These are phyloP conservation scores for Coemansia erecta DNA, from an alignment of 192 early-diverging fungal species.

Conservation along the genomic window DNA sequence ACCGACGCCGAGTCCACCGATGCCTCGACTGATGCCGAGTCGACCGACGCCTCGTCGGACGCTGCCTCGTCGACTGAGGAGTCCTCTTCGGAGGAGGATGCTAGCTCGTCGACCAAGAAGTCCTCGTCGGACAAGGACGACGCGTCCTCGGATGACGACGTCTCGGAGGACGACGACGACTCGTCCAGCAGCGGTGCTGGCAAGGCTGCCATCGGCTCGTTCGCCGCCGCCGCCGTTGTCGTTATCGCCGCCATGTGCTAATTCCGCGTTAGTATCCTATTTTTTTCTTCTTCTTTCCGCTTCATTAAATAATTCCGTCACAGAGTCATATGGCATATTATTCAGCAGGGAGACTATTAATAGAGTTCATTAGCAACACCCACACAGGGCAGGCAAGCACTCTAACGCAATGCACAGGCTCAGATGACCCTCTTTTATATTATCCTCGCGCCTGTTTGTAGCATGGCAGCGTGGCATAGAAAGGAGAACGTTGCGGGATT, in stretches of 20 bases:
- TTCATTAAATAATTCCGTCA: no score
- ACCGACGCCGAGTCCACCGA: no score
- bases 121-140: slow-evolving; percentile 2
- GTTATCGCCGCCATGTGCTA: slow-evolving; percentile 45
- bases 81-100: neutral
- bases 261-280: neutral
- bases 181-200: slow-evolving; percentile 23
- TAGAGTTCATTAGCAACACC: no score
- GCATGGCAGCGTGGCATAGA: no score
- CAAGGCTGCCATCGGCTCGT: slow-evolving; percentile 26
- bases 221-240: slow-evolving; percentile 26
- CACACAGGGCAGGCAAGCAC: no score
- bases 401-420: no score
- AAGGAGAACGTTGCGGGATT: no score
- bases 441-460: neutral
- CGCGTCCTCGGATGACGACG: slow-evolving; percentile 3
- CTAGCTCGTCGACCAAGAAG: neutral
- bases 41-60: neutral
- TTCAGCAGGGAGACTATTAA: no score
- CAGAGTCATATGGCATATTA: no score
- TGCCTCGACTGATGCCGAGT: no score
- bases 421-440: neutral
- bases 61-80: slow-evolving; percentile 4
- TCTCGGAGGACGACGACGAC: neutral
- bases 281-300: slow-evolving; percentile 4